Evolutionary conservation across 2,329 filamentous ascomycete genomes (phyloP).

Genomic region (Tothia fuscella): DNA sequence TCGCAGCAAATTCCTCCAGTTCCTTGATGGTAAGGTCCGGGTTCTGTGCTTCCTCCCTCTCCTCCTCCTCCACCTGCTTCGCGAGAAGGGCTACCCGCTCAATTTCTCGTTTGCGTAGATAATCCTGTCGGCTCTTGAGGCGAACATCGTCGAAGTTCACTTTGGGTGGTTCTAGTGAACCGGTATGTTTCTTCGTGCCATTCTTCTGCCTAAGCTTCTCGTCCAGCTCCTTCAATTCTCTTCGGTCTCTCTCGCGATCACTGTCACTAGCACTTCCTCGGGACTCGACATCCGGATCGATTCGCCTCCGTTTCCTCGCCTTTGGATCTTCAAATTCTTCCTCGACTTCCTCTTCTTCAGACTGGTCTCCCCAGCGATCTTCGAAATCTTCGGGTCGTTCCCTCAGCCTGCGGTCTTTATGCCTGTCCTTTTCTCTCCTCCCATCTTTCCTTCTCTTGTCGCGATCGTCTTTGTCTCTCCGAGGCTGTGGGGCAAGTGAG

Average conservation of each 20-base stretch:
- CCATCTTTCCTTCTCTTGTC: slow-evolving; percentile 25
- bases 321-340: slow-evolving; percentile 56
- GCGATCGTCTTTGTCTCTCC: slow-evolving; percentile 14
- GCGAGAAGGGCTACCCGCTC: slow-evolving; percentile 78
- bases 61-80: slow-evolving; percentile 83
- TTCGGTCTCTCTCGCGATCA: slow-evolving; percentile 52
- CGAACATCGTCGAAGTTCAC: slow-evolving; percentile 55
- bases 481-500: slow-evolving; percentile 13
- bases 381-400: slow-evolving; percentile 49
- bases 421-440: slow-evolving; percentile 23
- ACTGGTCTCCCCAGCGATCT: slow-evolving; percentile 74
- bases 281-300: slow-evolving; percentile 30
- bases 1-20: slow-evolving; percentile 78
- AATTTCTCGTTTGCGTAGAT: slow-evolving; percentile 82
- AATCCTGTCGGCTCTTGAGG: slow-evolving; percentile 77
- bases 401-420: slow-evolving; percentile 32
- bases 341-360: slow-evolving; percentile 38
- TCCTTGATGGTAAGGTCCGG: slow-evolving; percentile 64
- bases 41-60: slow-evolving; percentile 59
- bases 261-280: slow-evolving; percentile 40
- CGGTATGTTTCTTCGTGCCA: slow-evolving; percentile 52
- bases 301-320: slow-evolving; percentile 53
- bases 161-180: slow-evolving; percentile 37
- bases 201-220: slow-evolving; percentile 63
- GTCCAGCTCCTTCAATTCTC: slow-evolving; percentile 59